phyloP scores from a whole-genome alignment of 1,139 yeast species.

The Geotrichum restrictum region DNA sequence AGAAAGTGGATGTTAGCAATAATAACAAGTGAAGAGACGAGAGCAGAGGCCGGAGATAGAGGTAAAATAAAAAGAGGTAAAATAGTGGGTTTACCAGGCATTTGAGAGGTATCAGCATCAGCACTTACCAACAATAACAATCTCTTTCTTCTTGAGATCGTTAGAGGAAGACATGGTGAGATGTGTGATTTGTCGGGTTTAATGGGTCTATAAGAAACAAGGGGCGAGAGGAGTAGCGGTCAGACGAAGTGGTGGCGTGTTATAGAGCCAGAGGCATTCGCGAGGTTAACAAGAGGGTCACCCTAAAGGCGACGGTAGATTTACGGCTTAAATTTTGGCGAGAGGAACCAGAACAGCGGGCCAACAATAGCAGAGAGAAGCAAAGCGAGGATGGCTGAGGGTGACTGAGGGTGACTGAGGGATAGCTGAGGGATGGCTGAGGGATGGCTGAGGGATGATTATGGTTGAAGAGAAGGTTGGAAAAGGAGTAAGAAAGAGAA shows the following conservation, averaged over 20 bases:
- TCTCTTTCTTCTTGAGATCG: constrained; percentile 32
- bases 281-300: not conserved
- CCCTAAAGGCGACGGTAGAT: not conserved
- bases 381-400: not conserved
- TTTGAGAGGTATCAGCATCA: too few relatives aligned
- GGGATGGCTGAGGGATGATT: not conserved
- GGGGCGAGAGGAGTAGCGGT: not conserved
- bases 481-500: not conserved
- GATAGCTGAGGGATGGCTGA: not conserved
- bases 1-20: constrained; percentile 6
- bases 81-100: not conserved
- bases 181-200: not conserved
- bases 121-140: constrained; percentile 40
- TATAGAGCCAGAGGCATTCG: not conserved
- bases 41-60: not conserved
- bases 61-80: not conserved
- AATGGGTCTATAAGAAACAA: not conserved
- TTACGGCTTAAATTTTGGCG: not conserved
- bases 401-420: not conserved
- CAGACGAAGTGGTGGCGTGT: not conserved
- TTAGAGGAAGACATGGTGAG: constrained; percentile 8
- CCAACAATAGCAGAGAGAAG: not conserved
- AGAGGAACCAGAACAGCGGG: not conserved
- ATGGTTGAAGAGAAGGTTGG: not conserved
- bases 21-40: not conserved